phyloP scores from a whole-genome alignment of 768 basidiomycete species.

The Boletus reticuloceps region DNA sequence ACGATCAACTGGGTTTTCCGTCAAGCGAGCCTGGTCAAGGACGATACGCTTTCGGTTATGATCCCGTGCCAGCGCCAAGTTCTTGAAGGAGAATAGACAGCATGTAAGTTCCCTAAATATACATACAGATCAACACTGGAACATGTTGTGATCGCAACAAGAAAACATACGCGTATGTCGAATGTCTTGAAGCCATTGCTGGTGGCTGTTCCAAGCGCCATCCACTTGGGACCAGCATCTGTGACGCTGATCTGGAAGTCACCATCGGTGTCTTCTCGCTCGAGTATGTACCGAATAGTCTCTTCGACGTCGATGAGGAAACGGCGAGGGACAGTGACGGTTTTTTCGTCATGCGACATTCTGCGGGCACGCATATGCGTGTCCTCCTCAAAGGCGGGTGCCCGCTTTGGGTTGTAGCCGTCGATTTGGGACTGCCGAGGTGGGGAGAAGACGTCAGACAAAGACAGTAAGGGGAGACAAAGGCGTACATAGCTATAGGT shows the following conservation, averaged over 20 bases:
- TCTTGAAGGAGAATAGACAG: conserved; percentile 98
- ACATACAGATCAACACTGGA: conserved; percentile 10
- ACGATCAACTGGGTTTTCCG: conserved; percentile 96
- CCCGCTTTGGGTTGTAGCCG: conserved; percentile 67
- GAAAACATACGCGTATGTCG: conserved; percentile 75
- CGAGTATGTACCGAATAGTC: conserved; percentile 92
- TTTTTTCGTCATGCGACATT: conserved; percentile 92
- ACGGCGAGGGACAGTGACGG: conserved; percentile 72
- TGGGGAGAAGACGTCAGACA: conserved; percentile 17
- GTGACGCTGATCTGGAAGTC: conserved; percentile 96
- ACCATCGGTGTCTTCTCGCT: conserved; percentile 97
- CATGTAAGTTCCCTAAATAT: conserved; percentile 93
- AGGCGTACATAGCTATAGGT: conserved; percentile 81
- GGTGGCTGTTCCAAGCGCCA: conserved; percentile 93
- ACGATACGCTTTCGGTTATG: conserved; percentile 95
- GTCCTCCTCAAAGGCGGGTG: conserved; percentile 76
- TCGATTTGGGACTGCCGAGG: conserved; percentile 60
- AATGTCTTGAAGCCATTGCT: conserved; percentile 98
- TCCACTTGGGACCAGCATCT: conserved; percentile 94
- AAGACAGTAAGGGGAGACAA: background rate
- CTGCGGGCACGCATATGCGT: conserved; percentile 70
- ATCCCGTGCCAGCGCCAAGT: conserved; percentile 91
- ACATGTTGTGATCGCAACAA: background rate
- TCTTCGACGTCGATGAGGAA: conserved; percentile 98
- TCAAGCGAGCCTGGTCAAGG: conserved; percentile 96